Evolutionary conservation across 441 rosid genomes (phyloP), one percentile per base, ranked within the genome.

Genomic region (Caryocar brasiliense): DNA sequence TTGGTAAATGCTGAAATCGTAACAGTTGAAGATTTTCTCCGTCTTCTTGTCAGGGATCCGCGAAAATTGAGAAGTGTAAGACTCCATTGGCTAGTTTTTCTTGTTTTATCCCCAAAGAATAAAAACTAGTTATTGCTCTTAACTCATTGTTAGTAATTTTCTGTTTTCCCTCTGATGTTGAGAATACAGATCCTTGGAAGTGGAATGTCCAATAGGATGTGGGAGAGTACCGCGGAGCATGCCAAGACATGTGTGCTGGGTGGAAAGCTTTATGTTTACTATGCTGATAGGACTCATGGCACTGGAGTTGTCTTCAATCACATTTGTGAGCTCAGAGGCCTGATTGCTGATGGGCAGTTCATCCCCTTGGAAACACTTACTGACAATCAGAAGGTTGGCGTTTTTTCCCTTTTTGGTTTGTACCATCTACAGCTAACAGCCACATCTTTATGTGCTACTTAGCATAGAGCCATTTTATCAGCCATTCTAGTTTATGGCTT

Each of bases 141-240:
- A 8, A 12, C 12, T 30, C 19, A 43, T 10, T 24, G 44, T 56
- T 28, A 25, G 21, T 54, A 2, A 5, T 51, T 26, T 50, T 50
- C 41, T 49, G 28, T n/a, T 38, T 37, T 26, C 25, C 7, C 12
- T 51, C 50, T 47, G 15, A 46, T 44, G 46, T 30, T 42, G 57
- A 26, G 51, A 26, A 35, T 63, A 27, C 40, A 93, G 97, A 78
- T 88, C 55, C 93, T 93, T 19, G 99, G 99, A 59, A 88, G 97
- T 52, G 99, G 99, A 39, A 86, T 93, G 97, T 86, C 99, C 5
- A 93, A 85, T 63, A 79, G 83, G 67, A 93, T 93, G 99, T 93
- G 99, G 99, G 97, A 93, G 44, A 84, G 81, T 40, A 82, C 92
- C 7, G 74, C 86, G 62, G 97, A 93, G 66, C 97, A 93, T 49